Percentiles rank a stretch among this genome's conserved stretches.
These are phyloP conservation scores for Ustilago lituana DNA, from an alignment of 1,284 basidiomycete genomes.

Conservation along the genomic window DNA sequence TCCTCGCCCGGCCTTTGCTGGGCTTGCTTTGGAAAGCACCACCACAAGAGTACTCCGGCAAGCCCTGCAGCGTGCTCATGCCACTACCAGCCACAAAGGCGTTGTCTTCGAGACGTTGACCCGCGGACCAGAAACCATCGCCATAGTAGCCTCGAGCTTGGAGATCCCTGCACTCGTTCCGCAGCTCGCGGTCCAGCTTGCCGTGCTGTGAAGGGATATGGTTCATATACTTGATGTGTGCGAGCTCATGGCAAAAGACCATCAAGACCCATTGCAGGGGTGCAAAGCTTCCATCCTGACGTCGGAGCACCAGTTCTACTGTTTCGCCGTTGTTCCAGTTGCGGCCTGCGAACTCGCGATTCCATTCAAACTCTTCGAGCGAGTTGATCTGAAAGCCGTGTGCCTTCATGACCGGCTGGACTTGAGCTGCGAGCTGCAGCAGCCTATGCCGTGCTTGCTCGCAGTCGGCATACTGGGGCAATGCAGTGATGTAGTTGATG, in stretches of 20 bases:
- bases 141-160: constrained; percentile 56
- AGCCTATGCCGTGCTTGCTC: constrained; percentile 44
- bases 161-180: constrained; percentile 36
- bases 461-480: constrained; percentile 35
- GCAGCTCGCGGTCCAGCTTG: constrained; percentile 46
- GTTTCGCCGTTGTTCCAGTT: constrained; percentile 61
- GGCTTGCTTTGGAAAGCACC: constrained; percentile 46
- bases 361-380: constrained; percentile 56
- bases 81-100: constrained; percentile 40
- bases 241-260: constrained; percentile 59
- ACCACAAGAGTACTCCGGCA: constrained; percentile 54
- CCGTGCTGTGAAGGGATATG: constrained; percentile 56
- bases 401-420: constrained; percentile 56
- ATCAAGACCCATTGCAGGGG: constrained; percentile 51
- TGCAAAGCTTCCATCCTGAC: constrained; percentile 44
- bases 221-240: constrained; percentile 60
- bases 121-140: constrained; percentile 58
- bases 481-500: constrained; percentile 57
- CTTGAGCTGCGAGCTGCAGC: constrained; percentile 51
- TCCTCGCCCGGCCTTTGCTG: constrained; percentile 16
- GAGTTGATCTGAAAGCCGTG: constrained; percentile 58
- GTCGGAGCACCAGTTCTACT: constrained; percentile 52
- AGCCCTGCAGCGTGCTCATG: constrained; percentile 32
- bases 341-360: constrained; percentile 55
- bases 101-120: constrained; percentile 43